These are phyloP conservation scores for Mycena sp. DNA, from an alignment of 1,284 basidiomycete genomes.

Conservation along the genomic window DNA sequence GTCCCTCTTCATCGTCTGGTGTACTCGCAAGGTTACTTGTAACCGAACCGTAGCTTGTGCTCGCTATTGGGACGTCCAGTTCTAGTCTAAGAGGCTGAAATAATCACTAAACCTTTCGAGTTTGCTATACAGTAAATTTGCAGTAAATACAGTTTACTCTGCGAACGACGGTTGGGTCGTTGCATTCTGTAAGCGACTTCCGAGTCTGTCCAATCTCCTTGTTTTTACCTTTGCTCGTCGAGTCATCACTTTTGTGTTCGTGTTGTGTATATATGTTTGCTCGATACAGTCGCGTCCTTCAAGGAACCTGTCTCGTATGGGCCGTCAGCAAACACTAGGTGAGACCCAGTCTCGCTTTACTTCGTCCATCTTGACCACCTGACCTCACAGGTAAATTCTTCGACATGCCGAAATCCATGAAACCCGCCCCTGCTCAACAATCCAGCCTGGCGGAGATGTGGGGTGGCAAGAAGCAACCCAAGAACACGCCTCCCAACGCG, in stretches of 20 bases:
- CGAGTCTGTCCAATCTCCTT: no score
- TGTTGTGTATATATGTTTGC: slow-evolving; percentile 52
- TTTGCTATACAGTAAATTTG: no score
- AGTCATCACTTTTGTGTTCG: background rate
- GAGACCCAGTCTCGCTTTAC: slow-evolving; percentile 12
- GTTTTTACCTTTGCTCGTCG: background rate
- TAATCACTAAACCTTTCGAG: no score
- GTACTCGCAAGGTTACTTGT: no score
- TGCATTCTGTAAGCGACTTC: no score
- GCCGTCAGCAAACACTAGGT: slow-evolving; percentile 79
- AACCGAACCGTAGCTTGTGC: no score
- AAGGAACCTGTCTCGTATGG: slow-evolving; percentile 55
- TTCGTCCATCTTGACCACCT: background rate
- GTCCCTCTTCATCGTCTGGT: no score
- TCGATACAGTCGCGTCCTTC: slow-evolving; percentile 42
- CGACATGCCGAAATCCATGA: slow-evolving; percentile 70
- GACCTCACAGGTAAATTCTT: slow-evolving; percentile 72
- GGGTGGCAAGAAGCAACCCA: slow-evolving; percentile 59
- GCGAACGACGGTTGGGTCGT: no score
- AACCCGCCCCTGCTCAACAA: slow-evolving; percentile 73
- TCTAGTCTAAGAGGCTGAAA: no score
- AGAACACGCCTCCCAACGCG: slow-evolving; percentile 33
- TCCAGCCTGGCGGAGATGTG: slow-evolving; percentile 78
- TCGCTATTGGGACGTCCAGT: no score
- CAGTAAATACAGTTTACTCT: no score